These are phyloP conservation scores for Plasmodium ovale DNA, from an alignment of 169 alveolate species.

Conservation along the genomic window DNA sequence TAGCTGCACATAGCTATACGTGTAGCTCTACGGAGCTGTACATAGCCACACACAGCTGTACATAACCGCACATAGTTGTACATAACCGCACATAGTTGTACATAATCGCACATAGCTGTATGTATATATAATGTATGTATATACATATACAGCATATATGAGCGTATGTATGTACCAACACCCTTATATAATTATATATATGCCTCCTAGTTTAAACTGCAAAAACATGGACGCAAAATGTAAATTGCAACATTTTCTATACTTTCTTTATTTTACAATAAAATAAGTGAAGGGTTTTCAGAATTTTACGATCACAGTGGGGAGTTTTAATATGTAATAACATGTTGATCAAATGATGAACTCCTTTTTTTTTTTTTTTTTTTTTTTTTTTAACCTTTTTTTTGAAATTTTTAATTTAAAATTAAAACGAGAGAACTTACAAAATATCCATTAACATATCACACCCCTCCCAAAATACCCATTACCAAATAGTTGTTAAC, in stretches of 20 bases:
- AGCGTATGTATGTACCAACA: too few species aligned
- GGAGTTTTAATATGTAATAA: background rate
- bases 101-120: background rate
- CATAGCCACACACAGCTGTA: background rate
- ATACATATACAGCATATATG: background rate
- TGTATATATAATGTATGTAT: background rate
- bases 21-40: too few species aligned
- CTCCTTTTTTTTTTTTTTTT: background rate
- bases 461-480: too few species aligned
- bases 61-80: background rate
- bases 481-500: too few species aligned
- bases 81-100: background rate
- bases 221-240: constrained; percentile 7
- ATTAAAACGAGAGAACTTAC: background rate
- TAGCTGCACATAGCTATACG: background rate
- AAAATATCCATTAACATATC: too few species aligned
- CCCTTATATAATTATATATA: too few species aligned
- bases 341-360: constrained; percentile 10
- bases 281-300: background rate
- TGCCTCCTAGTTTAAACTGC: background rate
- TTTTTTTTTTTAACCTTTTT: too few species aligned
- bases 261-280: background rate
- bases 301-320: background rate
- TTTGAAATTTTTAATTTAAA: background rate
- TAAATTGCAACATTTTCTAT: background rate